Base-by-base conservation (phyloP, 2,329 filamentous ascomycete genomes). In the Pyricularia sp. region DNA sequence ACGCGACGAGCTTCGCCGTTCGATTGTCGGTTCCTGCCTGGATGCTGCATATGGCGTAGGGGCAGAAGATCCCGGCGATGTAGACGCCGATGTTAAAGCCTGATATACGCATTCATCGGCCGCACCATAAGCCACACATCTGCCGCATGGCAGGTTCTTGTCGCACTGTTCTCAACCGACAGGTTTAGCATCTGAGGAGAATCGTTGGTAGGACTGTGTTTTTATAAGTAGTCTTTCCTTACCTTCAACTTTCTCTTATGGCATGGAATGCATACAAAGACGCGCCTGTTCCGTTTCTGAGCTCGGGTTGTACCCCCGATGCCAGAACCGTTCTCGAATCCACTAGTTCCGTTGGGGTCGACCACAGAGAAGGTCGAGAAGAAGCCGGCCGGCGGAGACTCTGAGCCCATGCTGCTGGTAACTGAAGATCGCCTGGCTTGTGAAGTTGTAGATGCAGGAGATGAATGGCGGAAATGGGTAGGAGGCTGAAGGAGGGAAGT, bases 221-320 rank as follows among this genome's bases (percentile, higher is more conserved):
- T 2, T 25, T 2, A 10, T 14, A 17, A 12, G 1, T 17, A 11
- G 25, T 26, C 23, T 14, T 61, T 9, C 25, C 65, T 25, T 14
- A 66, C 65, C 65, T 72, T 74, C 0, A 76, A 72, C 70, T 76
- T 76, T 23, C 72, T 70, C 9, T 71, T 71, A 63, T 76, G 75
- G 69, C 75, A 76, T 17, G 74, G 73, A 11, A 76, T 73, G 61
- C 75, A 76, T 10, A 76, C 75, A 66, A 74, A 75, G 10, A 76
- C 73, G 20, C 73, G 71, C 30, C 75, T 69, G 71, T 76, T 75
- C 17, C 75, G 73, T 68, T 71, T 74, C 69, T 75, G 73, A 9
- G 73, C 67, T 14, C 71, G 70, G 17, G 70, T 70, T 7, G 65
- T 65, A 23, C 58, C 28, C 25, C 71, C 69, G 11, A 71, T 69